Conservation (phyloP, 2,329 filamentous ascomycete species). For the Ceratocystis eucalypticola region DNA sequence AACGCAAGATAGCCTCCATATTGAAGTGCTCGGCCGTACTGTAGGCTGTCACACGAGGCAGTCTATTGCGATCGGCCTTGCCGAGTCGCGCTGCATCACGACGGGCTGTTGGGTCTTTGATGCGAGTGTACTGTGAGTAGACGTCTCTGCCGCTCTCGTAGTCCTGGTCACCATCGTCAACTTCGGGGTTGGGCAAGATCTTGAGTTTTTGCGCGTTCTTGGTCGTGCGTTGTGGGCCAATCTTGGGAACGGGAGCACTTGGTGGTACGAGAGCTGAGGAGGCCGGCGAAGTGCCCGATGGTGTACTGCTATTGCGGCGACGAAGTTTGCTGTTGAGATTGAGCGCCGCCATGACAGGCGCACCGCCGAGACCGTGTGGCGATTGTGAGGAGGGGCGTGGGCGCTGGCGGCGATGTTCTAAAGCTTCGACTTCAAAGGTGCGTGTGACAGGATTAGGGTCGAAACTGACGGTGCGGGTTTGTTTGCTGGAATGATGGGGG, state of each 20-base stretch:
- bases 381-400: slow-evolving; percentile 24
- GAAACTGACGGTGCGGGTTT: slow-evolving; percentile 59
- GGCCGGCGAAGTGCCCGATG: slow-evolving; percentile 38
- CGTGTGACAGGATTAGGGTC: slow-evolving; percentile 54
- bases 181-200: slow-evolving; percentile 80
- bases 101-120: slow-evolving; percentile 88
- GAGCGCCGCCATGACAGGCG: slow-evolving; percentile 57
- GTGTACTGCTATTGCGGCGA: slow-evolving; percentile 56
- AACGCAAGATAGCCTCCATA: slow-evolving; percentile 78
- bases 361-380: slow-evolving; percentile 27
- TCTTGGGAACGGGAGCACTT: slow-evolving; percentile 43
- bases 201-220: slow-evolving; percentile 96
- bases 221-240: slow-evolving; percentile 86
- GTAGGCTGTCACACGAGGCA: slow-evolving; percentile 90
- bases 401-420: slow-evolving; percentile 27
- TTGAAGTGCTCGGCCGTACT: slow-evolving; percentile 88
- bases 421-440: slow-evolving; percentile 41
- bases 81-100: slow-evolving; percentile 84
- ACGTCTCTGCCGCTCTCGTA: slow-evolving; percentile 91
- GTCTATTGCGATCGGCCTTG: slow-evolving; percentile 75
- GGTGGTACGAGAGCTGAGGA: slow-evolving; percentile 26
- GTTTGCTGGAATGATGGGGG: slow-evolving; percentile 26
- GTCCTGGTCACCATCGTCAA: slow-evolving; percentile 61
- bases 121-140: slow-evolving; percentile 93
- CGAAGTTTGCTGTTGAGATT: slow-evolving; percentile 64